Evolutionary conservation across 2,329 filamentous ascomycete genomes (phyloP).

Genomic region (Pseudogymnoascus pannorum): DNA sequence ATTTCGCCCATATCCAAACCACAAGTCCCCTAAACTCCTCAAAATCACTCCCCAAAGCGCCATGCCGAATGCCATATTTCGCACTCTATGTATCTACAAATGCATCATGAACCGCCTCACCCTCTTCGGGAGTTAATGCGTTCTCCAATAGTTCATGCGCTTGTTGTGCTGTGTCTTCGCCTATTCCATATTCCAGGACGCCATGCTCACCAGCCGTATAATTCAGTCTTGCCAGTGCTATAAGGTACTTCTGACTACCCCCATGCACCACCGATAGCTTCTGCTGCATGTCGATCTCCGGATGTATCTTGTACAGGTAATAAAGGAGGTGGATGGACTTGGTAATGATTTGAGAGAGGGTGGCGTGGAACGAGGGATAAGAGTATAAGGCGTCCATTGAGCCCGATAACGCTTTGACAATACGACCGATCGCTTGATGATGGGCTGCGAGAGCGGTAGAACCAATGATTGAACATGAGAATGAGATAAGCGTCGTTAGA

Average conservation of each 20-base stretch:
- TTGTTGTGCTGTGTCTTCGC: conserved; percentile 69
- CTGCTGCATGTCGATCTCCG: conserved; percentile 58
- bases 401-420: conserved; percentile 70
- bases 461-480: conserved; percentile 57
- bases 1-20: conserved; percentile 1
- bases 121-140: conserved; percentile 72
- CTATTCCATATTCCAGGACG: conserved; percentile 69
- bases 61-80: not conserved
- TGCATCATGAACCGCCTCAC: conserved; percentile 42
- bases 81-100: conserved; percentile 18
- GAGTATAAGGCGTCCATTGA: conserved; percentile 57
- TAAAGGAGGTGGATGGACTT: conserved; percentile 53
- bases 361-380: conserved; percentile 25
- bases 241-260: conserved; percentile 72
- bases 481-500: conserved; percentile 49
- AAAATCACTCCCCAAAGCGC: not conserved
- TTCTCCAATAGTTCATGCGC: conserved; percentile 78
- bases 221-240: conserved; percentile 74
- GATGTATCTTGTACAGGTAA: conserved; percentile 52
- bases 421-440: conserved; percentile 61
- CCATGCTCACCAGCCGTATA: conserved; percentile 68
- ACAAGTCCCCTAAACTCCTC: not conserved
- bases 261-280: conserved; percentile 66
- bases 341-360: conserved; percentile 45
- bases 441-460: conserved; percentile 60